Conservation (phyloP, 768 basidiomycete genomes). For the Russula ochroleuca region DNA sequence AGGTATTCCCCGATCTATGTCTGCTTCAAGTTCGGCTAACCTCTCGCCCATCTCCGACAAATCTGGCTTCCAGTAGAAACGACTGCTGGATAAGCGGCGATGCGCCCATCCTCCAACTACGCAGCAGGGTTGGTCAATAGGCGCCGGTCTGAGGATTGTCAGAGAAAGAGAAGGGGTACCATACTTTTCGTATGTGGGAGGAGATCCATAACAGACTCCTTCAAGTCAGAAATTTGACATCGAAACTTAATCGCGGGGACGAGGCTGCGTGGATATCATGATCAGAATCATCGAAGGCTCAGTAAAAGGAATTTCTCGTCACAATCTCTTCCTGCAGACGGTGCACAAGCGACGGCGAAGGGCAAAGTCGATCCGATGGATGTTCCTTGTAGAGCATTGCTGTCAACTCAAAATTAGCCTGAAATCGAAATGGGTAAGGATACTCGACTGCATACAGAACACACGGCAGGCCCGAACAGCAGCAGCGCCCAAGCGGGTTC, state of each 20-base stretch:
- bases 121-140: neutral
- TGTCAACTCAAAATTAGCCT: slow-evolving; percentile 1
- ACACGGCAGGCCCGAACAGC: slow-evolving; percentile 22
- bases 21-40: slow-evolving; percentile 14
- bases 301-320: neutral
- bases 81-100: slow-evolving; percentile 16
- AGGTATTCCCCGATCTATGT: slow-evolving; percentile 10
- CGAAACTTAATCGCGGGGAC: slow-evolving; percentile 15
- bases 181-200: slow-evolving; percentile 23
- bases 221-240: slow-evolving; percentile 12
- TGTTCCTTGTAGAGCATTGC: slow-evolving; percentile 20
- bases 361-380: slow-evolving; percentile 24
- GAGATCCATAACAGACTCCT: slow-evolving; percentile 21
- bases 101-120: slow-evolving; percentile 26
- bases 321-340: slow-evolving; percentile 21
- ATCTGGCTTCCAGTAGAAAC: slow-evolving; percentile 25
- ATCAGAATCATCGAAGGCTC: neutral
- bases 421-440: neutral
- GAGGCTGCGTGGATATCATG: slow-evolving; percentile 1
- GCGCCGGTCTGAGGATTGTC: neutral
- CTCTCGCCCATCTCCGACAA: slow-evolving; percentile 14
- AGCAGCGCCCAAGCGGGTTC: slow-evolving; percentile 27
- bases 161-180: neutral
- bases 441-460: slow-evolving; percentile 14
- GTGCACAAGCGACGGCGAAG: slow-evolving; percentile 24